Percentiles rank a stretch among this genome's conserved stretches.
Evolutionary conservation across 1,284 basidiomycete species (phyloP).

Genomic region (Hemileia vastatrix): DNA sequence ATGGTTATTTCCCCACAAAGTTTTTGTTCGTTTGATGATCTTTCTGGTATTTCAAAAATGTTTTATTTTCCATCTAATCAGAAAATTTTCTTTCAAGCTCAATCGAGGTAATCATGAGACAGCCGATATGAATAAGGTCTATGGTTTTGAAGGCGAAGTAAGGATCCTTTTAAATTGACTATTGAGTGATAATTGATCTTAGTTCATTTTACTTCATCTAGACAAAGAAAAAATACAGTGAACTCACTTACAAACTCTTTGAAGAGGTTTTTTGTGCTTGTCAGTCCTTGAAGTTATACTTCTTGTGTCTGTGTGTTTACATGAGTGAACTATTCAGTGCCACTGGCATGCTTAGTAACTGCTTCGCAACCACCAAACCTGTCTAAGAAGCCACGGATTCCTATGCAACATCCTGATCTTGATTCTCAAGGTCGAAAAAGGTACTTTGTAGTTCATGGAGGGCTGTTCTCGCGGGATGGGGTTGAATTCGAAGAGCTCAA

Average conservation of each 20-base stretch:
- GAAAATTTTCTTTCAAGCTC: slow-evolving; percentile 61
- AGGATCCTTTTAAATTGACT: slow-evolving; percentile 55
- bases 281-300: slow-evolving; percentile 48
- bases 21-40: slow-evolving; percentile 20
- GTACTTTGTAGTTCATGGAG: slow-evolving; percentile 93
- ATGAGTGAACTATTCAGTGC: slow-evolving; percentile 53
- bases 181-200: neutral
- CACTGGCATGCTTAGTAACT: slow-evolving; percentile 74
- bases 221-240: slow-evolving; percentile 24
- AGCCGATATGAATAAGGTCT: slow-evolving; percentile 70
- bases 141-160: slow-evolving; percentile 93
- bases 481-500: slow-evolving; percentile 86
- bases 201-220: neutral
- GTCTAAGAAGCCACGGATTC: slow-evolving; percentile 38
- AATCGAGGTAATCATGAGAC: slow-evolving; percentile 97
- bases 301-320: neutral
- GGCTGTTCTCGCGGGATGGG: slow-evolving; percentile 86
- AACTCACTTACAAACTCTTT: slow-evolving; percentile 59
- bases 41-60: neutral
- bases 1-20: slow-evolving; percentile 49
- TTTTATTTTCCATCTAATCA: slow-evolving; percentile 52
- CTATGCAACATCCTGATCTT: slow-evolving; percentile 54
- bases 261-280: slow-evolving; percentile 80
- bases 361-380: slow-evolving; percentile 57
- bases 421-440: slow-evolving; percentile 74